Evolutionary conservation across 768 basidiomycete genomes (phyloP).

Genomic region (Serendipita vermifera): DNA sequence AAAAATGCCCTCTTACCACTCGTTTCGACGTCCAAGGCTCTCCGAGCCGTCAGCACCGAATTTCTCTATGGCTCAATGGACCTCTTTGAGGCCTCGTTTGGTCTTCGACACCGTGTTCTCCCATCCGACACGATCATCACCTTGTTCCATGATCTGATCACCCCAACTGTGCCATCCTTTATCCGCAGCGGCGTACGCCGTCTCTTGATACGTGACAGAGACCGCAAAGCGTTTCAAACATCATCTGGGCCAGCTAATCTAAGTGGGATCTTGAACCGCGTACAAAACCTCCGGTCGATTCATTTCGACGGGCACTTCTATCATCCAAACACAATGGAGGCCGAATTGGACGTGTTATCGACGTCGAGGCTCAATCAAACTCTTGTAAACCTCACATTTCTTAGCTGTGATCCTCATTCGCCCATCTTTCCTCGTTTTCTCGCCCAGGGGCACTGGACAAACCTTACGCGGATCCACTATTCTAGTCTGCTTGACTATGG

Average conservation of each 20-base stretch:
- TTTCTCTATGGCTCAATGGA: conserved; percentile 1
- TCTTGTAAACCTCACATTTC: conserved; percentile 1
- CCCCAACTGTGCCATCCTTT: background rate
- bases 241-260: background rate
- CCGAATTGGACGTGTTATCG: background rate
- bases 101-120: conserved; percentile 1
- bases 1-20: background rate
- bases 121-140: background rate
- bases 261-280: background rate
- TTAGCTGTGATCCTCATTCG: background rate
- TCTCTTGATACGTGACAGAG: background rate
- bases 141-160: background rate
- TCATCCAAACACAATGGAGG: background rate
- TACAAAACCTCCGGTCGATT: conserved; percentile 2
- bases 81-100: conserved; percentile 3
- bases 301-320: conserved; percentile 1
- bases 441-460: background rate
- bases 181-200: conserved; percentile 1
- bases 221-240: background rate
- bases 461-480: conserved; percentile 1
- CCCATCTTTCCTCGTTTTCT: background rate
- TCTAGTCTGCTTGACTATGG: too few species aligned
- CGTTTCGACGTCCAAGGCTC: background rate
- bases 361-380: background rate
- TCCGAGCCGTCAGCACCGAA: background rate